phyloP scores from a whole-genome alignment of 179 eudicot species.

The Camellia oleifera region DNA sequence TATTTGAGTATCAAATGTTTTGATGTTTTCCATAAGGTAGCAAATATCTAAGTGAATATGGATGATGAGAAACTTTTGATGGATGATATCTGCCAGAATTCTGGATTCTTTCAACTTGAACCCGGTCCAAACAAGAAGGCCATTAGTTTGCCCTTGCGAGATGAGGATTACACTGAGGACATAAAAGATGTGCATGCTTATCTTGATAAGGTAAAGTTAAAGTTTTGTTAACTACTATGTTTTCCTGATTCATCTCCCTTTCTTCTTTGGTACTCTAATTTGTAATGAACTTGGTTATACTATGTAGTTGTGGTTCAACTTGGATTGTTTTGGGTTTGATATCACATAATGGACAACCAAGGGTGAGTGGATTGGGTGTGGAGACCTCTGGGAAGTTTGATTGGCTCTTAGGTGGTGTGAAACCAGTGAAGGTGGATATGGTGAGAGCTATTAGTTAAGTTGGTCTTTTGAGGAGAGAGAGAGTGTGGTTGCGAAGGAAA shows the following conservation, averaged over 20 bases:
- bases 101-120: conserved; percentile 12
- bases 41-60: not conserved
- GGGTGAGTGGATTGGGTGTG: not conserved
- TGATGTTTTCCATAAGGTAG: not conserved
- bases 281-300: not conserved
- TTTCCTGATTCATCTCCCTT: not conserved
- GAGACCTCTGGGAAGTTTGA: not conserved
- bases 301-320: not conserved
- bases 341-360: not conserved
- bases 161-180: conserved; percentile 25
- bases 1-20: not conserved
- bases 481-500: no score
- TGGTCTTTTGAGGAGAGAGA: no score
- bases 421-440: not conserved
- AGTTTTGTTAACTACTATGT: not conserved
- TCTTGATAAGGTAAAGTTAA: conserved; percentile 18
- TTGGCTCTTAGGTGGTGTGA: not conserved
- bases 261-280: not conserved
- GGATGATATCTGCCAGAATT: conserved; percentile 12
- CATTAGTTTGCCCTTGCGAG: conserved; percentile 8
- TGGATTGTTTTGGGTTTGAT: not conserved
- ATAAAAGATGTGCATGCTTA: conserved; percentile 23
- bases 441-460: not conserved
- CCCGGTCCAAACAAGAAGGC: not conserved
- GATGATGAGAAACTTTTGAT: not conserved